Evolutionary conservation across 2,329 filamentous ascomycete species (phyloP).

Genomic region (Hortaea sp.): DNA sequence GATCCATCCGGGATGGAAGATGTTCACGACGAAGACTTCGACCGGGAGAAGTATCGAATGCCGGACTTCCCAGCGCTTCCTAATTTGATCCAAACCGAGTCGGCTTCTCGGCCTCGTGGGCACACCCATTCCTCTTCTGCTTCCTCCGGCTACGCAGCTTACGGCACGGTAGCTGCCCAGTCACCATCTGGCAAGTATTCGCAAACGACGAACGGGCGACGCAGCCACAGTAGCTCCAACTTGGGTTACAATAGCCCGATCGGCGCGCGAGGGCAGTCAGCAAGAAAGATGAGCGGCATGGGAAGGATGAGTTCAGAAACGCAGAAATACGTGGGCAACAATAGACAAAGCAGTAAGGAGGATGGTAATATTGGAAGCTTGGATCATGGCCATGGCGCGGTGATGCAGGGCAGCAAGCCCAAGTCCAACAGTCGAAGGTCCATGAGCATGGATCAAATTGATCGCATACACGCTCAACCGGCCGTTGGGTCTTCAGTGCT

Average conservation of each 20-base stretch:
- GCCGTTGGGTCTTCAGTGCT: conserved; percentile 32
- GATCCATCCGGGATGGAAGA: conserved; percentile 29
- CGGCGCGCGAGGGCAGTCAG: conserved; percentile 6
- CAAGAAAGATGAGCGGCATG: conserved; percentile 8
- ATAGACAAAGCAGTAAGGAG: conserved; percentile 5
- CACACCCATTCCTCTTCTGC: conserved; percentile 52
- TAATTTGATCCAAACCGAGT: conserved; percentile 13
- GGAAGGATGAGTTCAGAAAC: conserved; percentile 14
- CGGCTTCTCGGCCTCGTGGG: conserved; percentile 38
- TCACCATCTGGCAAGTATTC: conserved; percentile 17
- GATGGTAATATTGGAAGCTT: conserved; percentile 9
- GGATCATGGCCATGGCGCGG: conserved; percentile 38
- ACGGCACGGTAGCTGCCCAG: conserved; percentile 18
- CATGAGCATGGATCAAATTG: conserved; percentile 66
- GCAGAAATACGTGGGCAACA: conserved; percentile 1
- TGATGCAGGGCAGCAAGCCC: conserved; percentile 50
- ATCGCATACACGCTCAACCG: conserved; percentile 47
- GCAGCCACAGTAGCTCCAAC: conserved; percentile 74
- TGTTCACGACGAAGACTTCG: conserved; percentile 18
- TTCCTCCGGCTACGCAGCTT: conserved; percentile 46
- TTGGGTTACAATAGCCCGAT: conserved; percentile 29
- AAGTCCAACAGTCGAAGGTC: conserved; percentile 43
- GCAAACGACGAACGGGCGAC: conserved; percentile 38
- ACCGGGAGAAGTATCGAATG: conserved; percentile 22
- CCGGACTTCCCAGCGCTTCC: conserved; percentile 5